A percentile compares a stretch with the other conserved stretches of the same genome.
Evolutionary conservation across 2,329 filamentous ascomycete species (phyloP).

Genomic region (Epichloe uncinata): DNA sequence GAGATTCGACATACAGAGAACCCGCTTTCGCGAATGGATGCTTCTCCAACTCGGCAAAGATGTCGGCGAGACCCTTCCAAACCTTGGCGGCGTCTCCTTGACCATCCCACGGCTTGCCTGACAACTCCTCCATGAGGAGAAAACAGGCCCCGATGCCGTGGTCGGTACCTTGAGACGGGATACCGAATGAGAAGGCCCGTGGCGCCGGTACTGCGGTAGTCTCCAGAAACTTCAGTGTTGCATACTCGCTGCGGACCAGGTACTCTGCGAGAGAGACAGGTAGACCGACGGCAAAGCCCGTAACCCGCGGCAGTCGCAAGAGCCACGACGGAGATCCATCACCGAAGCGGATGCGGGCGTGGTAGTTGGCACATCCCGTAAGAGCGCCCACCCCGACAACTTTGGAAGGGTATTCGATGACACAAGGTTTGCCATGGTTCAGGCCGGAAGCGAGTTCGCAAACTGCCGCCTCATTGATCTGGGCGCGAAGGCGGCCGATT

Average conservation of each 20-base stretch:
- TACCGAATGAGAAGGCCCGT: conserved; percentile 10
- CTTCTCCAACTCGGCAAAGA: conserved; percentile 15
- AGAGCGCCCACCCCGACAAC: conserved; percentile 8
- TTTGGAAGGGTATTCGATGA: conserved; percentile 6
- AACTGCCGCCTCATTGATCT: conserved; percentile 8
- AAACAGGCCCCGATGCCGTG: conserved; percentile 11
- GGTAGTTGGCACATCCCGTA: conserved; percentile 16
- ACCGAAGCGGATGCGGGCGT: conserved; percentile 16
- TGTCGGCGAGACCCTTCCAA: conserved; percentile 10
- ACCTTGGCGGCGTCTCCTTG: conserved; percentile 9
- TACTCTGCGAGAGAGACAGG: conserved; percentile 13
- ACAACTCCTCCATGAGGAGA: conserved; percentile 16
- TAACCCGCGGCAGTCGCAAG: conserved; percentile 12
- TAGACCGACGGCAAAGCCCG: conserved; percentile 6
- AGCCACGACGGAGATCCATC: conserved; percentile 16
- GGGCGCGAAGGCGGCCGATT: conserved; percentile 5
- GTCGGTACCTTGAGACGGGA: conserved; percentile 7
- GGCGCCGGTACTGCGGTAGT: conserved; percentile 17
- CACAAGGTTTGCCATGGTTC: conserved; percentile 6
- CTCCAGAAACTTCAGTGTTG: conserved; percentile 21
- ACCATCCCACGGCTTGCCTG: conserved; percentile 11
- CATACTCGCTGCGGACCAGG: conserved; percentile 15
- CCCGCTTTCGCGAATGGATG: conserved; percentile 14
- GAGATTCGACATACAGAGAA: conserved; percentile 9
- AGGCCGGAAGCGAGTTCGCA: conserved; percentile 9